Base-by-base conservation (phyloP, 495 filamentous ascomycete genomes). In the Neurospora cerealis region DNA sequence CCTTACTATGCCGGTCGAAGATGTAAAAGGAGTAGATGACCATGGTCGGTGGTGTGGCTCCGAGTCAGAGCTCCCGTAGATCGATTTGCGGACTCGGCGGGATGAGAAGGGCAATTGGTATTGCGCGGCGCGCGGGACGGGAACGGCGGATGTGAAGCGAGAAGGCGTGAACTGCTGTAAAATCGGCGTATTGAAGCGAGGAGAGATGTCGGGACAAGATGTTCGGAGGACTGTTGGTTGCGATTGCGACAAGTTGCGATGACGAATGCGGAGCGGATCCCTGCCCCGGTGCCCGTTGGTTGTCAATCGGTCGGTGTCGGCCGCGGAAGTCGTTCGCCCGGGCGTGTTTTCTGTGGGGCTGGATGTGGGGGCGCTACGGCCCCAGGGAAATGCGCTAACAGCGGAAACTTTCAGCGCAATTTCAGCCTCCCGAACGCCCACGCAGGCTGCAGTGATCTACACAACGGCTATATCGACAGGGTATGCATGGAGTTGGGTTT, bases 1-100 rank as follows among this genome's bases (percentile, higher is more conserved):
- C 76, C 87, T 79, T 88, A 98, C 96, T 97, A 82, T 99, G 96
- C 75, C 96, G 91, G 83, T 99, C 96, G 78, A 99, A 99, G 79
- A 99, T 97, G 86, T 97, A 98, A 85, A 98, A 97, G 46, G 94
- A 94, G 83, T 97, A 98, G 79, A 98, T 92, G 72, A 92, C 89
- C 96, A 98, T 98, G 74, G 81, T 13, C 1, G 13, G 54, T 34
- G 54, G 2, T 34, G 54, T 66, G 19, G 54, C 48, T 60, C 21
- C 21, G 24, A 28, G 48, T 15, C 24, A 24, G 48, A 24, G 48
- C 48, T 1, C 54, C 28, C 6, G 28, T 19, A 34, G 28, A 15
- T 66, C 6, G 54, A 32, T 66, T 66, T 36, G 13, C 13, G 24
- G 54, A 62, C 11, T 62, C 24, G 54, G 48, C 2, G 24, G 39